Evolutionary conservation across 2,329 filamentous ascomycete genomes (phyloP).

Genomic region (Pseudopyricularia javanii): DNA sequence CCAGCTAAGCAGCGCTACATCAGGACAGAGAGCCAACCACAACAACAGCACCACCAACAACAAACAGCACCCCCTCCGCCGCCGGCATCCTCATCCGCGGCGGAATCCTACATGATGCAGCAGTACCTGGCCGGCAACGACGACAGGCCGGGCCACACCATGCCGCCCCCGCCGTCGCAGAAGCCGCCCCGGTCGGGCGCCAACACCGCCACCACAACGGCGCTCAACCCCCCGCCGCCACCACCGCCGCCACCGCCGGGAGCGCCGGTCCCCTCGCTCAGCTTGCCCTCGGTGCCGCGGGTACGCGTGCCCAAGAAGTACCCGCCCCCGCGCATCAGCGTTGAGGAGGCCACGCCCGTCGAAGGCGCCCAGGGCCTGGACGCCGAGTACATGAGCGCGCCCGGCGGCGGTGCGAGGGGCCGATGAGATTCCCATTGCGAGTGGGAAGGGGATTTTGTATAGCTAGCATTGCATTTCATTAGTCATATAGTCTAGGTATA

Average conservation of each 20-base stretch:
- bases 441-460: constrained; percentile 22
- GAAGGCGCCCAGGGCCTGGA: constrained; percentile 4
- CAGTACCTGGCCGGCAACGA: constrained; percentile 21
- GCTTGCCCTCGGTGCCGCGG: constrained; percentile 23
- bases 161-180: constrained; percentile 10
- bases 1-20: not conserved
- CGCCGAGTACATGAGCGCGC: not conserved
- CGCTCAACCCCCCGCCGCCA: constrained; percentile 7
- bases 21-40: not conserved
- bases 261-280: constrained; percentile 19
- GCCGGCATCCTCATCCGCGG: not conserved
- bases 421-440: constrained; percentile 18
- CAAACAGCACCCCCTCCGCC: not conserved
- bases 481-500: too few relatives aligned
- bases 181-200: constrained; percentile 1
- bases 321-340: constrained; percentile 21
- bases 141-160: constrained; percentile 6
- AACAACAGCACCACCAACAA: not conserved
- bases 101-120: constrained; percentile 20
- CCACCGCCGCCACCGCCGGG: constrained; percentile 8
- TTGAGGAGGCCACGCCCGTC: constrained; percentile 16
- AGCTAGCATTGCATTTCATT: too few relatives aligned
- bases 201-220: not conserved
- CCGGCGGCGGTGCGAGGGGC: constrained; percentile 3
- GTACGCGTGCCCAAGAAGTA: constrained; percentile 28